Evolutionary conservation across 2,329 filamentous ascomycete genomes (phyloP).

Genomic region (Trichoderma asperellum): DNA sequence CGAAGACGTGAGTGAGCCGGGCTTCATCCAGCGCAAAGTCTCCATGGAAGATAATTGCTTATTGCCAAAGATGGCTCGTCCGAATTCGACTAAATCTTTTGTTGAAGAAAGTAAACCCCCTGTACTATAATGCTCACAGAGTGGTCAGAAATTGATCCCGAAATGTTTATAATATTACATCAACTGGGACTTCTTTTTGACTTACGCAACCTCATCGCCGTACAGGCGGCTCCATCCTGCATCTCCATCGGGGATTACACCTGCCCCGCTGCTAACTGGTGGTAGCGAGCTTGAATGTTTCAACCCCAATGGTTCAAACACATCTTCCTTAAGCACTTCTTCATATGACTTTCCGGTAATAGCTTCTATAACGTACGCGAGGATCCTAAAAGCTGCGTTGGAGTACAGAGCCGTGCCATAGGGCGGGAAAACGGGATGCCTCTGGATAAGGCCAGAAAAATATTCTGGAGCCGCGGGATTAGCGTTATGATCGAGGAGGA

Average conservation of each 20-base stretch:
- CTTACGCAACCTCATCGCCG: constrained; percentile 30
- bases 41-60: constrained; percentile 17
- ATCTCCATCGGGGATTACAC: constrained; percentile 28
- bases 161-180: neutral
- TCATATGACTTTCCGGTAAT: constrained; percentile 32
- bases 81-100: constrained; percentile 22
- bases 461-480: constrained; percentile 27
- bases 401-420: constrained; percentile 33
- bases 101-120: constrained; percentile 26
- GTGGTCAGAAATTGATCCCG: neutral
- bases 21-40: constrained; percentile 31
- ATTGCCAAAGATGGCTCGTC: constrained; percentile 17
- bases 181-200: neutral
- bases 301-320: constrained; percentile 27
- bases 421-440: constrained; percentile 31
- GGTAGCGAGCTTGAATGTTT: constrained; percentile 20
- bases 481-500: neutral
- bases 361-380: constrained; percentile 34
- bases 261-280: constrained; percentile 6
- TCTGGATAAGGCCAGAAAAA: constrained; percentile 29
- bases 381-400: constrained; percentile 34
- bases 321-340: constrained; percentile 1
- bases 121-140: neutral
- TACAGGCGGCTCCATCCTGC: constrained; percentile 21
- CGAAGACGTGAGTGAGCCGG: constrained; percentile 27